Evolutionary conservation across 116 monocot species (phyloP), one percentile per base, ranked within the genome.

Genomic region (Posidonia oceanica): DNA sequence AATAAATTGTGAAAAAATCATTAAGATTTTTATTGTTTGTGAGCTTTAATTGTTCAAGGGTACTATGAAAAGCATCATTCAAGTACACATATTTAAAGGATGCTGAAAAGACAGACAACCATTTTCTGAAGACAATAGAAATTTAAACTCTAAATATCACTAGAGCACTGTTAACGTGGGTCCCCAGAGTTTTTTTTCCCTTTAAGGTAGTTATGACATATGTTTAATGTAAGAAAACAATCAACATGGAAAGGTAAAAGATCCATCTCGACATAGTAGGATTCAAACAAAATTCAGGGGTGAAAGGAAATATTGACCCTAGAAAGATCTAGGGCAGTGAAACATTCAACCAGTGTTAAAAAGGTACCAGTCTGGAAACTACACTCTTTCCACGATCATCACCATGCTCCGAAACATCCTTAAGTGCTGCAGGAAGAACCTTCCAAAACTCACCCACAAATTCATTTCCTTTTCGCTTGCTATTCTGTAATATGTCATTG

Each of bases 391-490:
- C 98, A 75, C 64, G 85, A 36, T 98, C 98, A 74, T 93, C 93
- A 38, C 90, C 87, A 81, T 75, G 83, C 36, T 90, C 89, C 13
- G 39, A 36, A 41, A 98, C 87, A 79, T 86, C 85, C 75, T 93
- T 98, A 57, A 98, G 80, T 18, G 93, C 90, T 64, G 73, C 70
- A 58, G 97, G 97, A 83, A 98, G 97, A 72, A 98, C 89, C 77
- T 98, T 98, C 97, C 97, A 98, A 68, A 98, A 98, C 51, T 98
- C 97, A 52, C 64, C 80, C 2, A 98, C 93, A 71, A 98, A 98
- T 73, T 98, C 93, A 57, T 53, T 87, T 22, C 97, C 93, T 63
- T 83, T 98, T 8, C 85, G 84, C 63, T 59, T 87, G 73, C 93
- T 98, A 69, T 98, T 98, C 72, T 98, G 97, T 65, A 98, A 71